phyloP scores from a whole-genome alignment of 1,139 yeast genomes.

The Magnusiomyces tetraspermus region DNA sequence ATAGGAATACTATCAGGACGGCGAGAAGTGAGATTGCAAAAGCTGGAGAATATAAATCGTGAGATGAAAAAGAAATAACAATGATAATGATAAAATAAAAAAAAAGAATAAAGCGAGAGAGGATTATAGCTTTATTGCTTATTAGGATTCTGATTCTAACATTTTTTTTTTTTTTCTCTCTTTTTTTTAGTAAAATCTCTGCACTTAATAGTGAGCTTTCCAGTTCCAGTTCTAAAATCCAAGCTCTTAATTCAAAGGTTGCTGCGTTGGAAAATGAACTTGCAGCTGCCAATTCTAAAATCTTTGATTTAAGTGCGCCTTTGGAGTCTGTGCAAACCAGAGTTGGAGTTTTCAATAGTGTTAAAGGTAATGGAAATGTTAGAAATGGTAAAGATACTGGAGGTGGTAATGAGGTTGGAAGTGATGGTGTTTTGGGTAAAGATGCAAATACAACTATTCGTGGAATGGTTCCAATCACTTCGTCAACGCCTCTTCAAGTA shows the following conservation, averaged over 20 bases:
- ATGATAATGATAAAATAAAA: too few species aligned
- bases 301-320: neutral
- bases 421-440: too few species aligned
- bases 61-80: neutral
- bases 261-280: neutral
- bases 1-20: constrained; percentile 13
- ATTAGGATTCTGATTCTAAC: neutral
- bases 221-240: neutral
- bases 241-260: neutral
- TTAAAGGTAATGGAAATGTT: neutral
- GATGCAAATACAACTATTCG: neutral
- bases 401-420: too few species aligned
- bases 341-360: too few species aligned
- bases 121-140: too few species aligned
- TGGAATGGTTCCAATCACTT: neutral
- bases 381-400: too few species aligned
- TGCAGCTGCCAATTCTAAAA: neutral
- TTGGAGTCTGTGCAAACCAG: neutral
- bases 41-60: constrained; percentile 14
- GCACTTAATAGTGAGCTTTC: neutral
- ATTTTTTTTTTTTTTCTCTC: neutral
- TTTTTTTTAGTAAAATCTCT: neutral
- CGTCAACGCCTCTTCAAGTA: neutral
- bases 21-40: constrained; percentile 14
- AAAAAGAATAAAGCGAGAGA: too few species aligned